Percentiles rank a stretch among this genome's conserved stretches.
phyloP scores from a whole-genome alignment of 2,329 filamentous ascomycete species.

The Anisogramma anomala region DNA sequence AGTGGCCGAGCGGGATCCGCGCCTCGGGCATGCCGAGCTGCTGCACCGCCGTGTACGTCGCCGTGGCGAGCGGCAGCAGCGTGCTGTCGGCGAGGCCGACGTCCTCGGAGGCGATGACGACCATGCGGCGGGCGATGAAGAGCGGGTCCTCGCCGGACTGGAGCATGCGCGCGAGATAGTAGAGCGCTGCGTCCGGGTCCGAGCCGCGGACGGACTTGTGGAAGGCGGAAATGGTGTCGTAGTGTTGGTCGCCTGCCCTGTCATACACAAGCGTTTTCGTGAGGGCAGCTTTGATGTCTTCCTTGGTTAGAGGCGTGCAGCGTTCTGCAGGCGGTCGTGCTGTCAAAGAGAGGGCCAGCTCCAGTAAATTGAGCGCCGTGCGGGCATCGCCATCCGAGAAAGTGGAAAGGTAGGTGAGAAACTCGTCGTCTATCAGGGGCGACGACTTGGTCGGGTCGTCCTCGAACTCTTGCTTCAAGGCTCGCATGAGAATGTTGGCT shows the following conservation, averaged over 20 bases:
- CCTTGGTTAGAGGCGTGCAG: constrained; percentile 50
- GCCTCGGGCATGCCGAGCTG: constrained; percentile 94
- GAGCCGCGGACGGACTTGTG: constrained; percentile 90
- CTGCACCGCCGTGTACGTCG: constrained; percentile 76
- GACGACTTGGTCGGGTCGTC: constrained; percentile 22
- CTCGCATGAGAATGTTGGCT: constrained; percentile 61
- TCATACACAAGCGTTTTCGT: constrained; percentile 95
- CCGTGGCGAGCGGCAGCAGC: constrained; percentile 72
- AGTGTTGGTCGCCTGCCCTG: constrained; percentile 88
- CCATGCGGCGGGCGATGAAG: constrained; percentile 83
- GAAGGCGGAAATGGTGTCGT: constrained; percentile 93
- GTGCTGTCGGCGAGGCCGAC: constrained; percentile 80
- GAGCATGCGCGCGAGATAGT: constrained; percentile 93
- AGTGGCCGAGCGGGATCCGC: constrained; percentile 82
- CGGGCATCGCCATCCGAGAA: constrained; percentile 90
- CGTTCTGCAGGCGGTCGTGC: constrained; percentile 17
- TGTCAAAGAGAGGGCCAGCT: constrained; percentile 73
- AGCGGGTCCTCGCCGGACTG: constrained; percentile 88
- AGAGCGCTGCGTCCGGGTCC: constrained; percentile 77
- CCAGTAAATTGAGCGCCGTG: constrained; percentile 83
- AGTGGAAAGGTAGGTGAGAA: constrained; percentile 69
- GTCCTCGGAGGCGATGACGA: constrained; percentile 91
- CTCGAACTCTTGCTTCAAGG: constrained; percentile 51
- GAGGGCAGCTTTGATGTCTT: constrained; percentile 67
- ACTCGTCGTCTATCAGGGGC: constrained; percentile 60